Evolutionary conservation across 306 rosid genomes (phyloP), one percentile per base, ranked within the genome.

Genomic region (Trichosanthes truncata): DNA sequence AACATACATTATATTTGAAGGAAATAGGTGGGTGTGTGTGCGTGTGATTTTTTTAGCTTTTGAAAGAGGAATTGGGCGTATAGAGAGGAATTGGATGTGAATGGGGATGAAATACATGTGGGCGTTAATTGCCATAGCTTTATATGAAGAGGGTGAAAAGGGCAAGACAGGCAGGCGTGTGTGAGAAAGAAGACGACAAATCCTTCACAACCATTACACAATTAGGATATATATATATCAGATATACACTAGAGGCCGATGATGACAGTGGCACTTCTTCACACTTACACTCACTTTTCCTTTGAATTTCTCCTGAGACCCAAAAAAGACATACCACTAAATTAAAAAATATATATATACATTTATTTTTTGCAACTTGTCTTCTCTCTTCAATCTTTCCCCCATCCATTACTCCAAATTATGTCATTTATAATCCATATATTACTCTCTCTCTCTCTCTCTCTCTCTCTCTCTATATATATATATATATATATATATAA

Each of bases 111-210:
- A 7, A 2, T 51, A 9, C 60, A 3, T 35, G 69, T 12, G 17
- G 26, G 48, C 57, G 62, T 52, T 79, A 10, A 23, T 57, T 21
- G 12, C 1, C 11, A 57, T 57, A 68, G 90, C 83, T 86, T 87
- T 71, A 71, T 23, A 43, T 43, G 56, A 46, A 48, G 78, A 91
- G 83, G 78, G 78, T 91, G 98, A 92, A 88, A 92, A 82, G 89
- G 92, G 86, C 97, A 91, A 87, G 89, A 88, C 98, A 86, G 77
- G 92, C 90, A 90, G 90, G 94, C 80, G 82, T 82, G 82, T 82
- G 87, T 66, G 87, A 81, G 71, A 18, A 53, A 77, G 83, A 89
- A 85, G 78, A 84, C 73, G 88, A 91, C 86, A 82, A 85, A 35
- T 87, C 81, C 12, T 83, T 88, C 86, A 87, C 86, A 86, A 74